Conservation (phyloP, 495 filamentous ascomycete genomes). For the Massariosphaeria phaeospora region DNA sequence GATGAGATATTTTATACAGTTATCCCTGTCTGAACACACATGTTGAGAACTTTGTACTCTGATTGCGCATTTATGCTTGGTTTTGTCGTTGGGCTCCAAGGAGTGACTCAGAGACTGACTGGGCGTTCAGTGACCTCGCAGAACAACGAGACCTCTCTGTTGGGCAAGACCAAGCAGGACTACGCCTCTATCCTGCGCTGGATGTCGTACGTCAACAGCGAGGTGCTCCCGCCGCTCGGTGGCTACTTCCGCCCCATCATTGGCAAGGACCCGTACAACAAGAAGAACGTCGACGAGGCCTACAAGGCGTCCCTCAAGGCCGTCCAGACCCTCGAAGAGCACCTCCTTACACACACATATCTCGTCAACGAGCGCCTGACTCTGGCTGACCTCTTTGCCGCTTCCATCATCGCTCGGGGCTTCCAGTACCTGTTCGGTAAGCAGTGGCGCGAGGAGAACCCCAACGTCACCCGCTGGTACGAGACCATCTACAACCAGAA, state of each 20-base stretch:
- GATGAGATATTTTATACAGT: constrained; percentile 82
- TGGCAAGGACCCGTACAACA: constrained; percentile 85
- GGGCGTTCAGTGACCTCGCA: constrained; percentile 80
- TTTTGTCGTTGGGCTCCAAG: constrained; percentile 43
- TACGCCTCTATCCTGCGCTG: constrained; percentile 93
- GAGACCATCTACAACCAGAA: constrained; percentile 87
- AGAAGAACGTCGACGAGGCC: constrained; percentile 85
- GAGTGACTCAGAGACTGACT: constrained; percentile 31
- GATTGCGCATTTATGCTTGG: constrained; percentile 40
- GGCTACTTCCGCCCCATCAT: constrained; percentile 85
- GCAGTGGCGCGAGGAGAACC: constrained; percentile 71
- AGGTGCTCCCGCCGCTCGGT: constrained; percentile 70
- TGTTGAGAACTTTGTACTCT: constrained; percentile 76
- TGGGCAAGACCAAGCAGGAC: constrained; percentile 99
- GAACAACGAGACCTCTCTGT: constrained; percentile 98
- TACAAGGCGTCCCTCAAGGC: constrained; percentile 61
- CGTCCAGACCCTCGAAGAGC: constrained; percentile 68
- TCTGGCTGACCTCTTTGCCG: constrained; percentile 85
- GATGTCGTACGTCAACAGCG: constrained; percentile 88
- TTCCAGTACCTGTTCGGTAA: constrained; percentile 89
- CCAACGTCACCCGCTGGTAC: constrained; percentile 88
- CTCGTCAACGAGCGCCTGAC: constrained; percentile 96
- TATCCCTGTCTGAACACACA: constrained; percentile 96
- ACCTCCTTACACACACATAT: constrained; percentile 91
- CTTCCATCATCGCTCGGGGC: constrained; percentile 69